Percentiles rank a stretch among this genome's conserved stretches.
phyloP scores from a whole-genome alignment of 495 filamentous ascomycete species.

The Aspergillus ellipticus region DNA sequence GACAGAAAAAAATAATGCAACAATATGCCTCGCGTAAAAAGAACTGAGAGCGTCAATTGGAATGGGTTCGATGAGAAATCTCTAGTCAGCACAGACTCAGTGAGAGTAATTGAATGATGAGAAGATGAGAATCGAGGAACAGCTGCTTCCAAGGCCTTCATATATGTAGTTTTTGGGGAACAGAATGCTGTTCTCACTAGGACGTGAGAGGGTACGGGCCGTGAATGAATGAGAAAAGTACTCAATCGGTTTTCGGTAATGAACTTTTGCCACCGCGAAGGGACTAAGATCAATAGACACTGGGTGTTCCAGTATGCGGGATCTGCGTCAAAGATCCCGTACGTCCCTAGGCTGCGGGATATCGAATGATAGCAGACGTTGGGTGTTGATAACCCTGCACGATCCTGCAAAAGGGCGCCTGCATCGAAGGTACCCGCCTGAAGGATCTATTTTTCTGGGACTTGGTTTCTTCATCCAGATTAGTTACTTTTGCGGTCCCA shows the following conservation, averaged over 20 bases:
- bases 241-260: background rate
- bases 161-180: background rate
- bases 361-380: conserved; percentile 2
- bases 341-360: background rate
- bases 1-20: background rate
- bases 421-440: conserved; percentile 6
- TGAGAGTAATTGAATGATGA: background rate
- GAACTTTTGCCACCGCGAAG: conserved; percentile 10
- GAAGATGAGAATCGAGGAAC: background rate
- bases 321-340: conserved; percentile 6
- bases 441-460: background rate
- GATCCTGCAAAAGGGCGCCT: conserved; percentile 11
- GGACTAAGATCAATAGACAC: conserved; percentile 7
- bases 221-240: background rate
- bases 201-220: background rate
- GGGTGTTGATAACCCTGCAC: conserved; percentile 6
- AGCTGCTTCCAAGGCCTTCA: background rate
- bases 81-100: background rate
- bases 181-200: background rate
- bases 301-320: background rate
- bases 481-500: conserved; percentile 2
- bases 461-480: conserved; percentile 1
- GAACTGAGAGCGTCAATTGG: background rate
- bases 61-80: background rate
- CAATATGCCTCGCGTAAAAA: background rate